Percentiles rank a stretch among this genome's conserved stretches.
phyloP scores from a whole-genome alignment of 2,329 filamentous ascomycete genomes.

The Aquanectria penicillioides region DNA sequence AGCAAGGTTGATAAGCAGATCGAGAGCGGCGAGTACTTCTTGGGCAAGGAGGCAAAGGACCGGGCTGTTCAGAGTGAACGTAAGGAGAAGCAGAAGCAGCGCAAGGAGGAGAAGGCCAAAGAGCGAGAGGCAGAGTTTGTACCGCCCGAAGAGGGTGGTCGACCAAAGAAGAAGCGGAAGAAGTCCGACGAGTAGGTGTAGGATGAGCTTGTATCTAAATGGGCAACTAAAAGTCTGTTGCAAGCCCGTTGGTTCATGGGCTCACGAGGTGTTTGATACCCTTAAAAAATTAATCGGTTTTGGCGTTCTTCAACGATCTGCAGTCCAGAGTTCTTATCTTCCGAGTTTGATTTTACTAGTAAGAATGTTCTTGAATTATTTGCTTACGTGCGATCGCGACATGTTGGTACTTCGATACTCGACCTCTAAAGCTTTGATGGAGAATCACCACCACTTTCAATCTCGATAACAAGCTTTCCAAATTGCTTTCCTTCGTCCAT shows the following conservation, averaged over 20 bases:
- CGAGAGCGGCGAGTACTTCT: constrained; percentile 96
- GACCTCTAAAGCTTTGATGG: constrained; percentile 52
- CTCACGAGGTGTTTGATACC: constrained; percentile 43
- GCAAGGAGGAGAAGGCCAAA: constrained; percentile 88
- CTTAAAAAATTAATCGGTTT: constrained; percentile 33
- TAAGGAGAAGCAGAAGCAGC: constrained; percentile 84
- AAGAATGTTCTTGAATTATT: too few species aligned
- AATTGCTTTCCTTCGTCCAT: constrained; percentile 90
- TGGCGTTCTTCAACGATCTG: too few species aligned
- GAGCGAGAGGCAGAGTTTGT: constrained; percentile 88
- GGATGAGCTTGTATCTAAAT: constrained; percentile 26
- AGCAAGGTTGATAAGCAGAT: constrained; percentile 99
- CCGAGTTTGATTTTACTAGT: constrained; percentile 30
- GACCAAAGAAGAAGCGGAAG: constrained; percentile 72
- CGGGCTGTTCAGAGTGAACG: constrained; percentile 81
- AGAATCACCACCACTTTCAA: constrained; percentile 53
- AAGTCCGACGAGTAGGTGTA: constrained; percentile 53
- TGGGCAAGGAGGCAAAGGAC: constrained; percentile 93
- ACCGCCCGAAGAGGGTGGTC: constrained; percentile 80
- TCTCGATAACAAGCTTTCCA: constrained; percentile 88
- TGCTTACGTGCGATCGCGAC: not conserved
- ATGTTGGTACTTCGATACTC: too few species aligned
- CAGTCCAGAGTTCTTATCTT: too few species aligned
- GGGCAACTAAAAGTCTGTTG: constrained; percentile 36
- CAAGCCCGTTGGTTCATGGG: constrained; percentile 22